Conservation (phyloP, 345 rosid genomes). For the Brassica cretica region DNA sequence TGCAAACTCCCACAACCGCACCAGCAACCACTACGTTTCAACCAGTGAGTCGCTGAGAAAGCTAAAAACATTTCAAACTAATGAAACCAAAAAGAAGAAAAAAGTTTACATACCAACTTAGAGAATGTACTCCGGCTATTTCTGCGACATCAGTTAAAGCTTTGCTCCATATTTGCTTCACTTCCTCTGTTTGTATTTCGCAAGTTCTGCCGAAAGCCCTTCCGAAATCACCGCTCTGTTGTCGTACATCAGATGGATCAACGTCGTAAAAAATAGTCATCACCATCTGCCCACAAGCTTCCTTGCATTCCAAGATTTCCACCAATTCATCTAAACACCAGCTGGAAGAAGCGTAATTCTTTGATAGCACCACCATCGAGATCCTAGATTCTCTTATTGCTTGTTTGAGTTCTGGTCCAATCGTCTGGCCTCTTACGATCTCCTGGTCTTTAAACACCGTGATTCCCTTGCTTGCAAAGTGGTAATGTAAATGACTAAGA, state of each 20-base stretch:
- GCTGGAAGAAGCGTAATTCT: not conserved
- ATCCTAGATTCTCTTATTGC: not conserved
- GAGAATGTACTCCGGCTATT: not conserved
- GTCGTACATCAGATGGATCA: not conserved
- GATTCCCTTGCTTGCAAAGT: constrained; percentile 1
- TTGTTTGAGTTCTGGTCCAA: not conserved
- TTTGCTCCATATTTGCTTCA: not conserved
- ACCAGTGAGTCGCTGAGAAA: not conserved
- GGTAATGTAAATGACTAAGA: constrained; percentile 6
- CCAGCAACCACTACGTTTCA: too few species aligned
- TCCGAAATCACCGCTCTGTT: not conserved
- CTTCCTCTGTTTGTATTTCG: not conserved
- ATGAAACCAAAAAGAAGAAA: not conserved
- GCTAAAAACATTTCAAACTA: not conserved
- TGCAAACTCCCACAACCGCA: too few species aligned
- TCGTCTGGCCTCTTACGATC: not conserved
- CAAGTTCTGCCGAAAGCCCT: not conserved
- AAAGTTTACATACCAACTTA: not conserved
- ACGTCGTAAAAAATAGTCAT: not conserved
- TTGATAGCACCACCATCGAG: constrained; percentile 7
- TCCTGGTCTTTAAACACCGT: not conserved
- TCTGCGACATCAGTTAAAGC: not conserved
- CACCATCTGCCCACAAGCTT: not conserved
- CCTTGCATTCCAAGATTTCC: not conserved
- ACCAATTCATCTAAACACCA: constrained; percentile 7